phyloP scores from a whole-genome alignment of 768 basidiomycete genomes.

The Leccinum arenicola region DNA sequence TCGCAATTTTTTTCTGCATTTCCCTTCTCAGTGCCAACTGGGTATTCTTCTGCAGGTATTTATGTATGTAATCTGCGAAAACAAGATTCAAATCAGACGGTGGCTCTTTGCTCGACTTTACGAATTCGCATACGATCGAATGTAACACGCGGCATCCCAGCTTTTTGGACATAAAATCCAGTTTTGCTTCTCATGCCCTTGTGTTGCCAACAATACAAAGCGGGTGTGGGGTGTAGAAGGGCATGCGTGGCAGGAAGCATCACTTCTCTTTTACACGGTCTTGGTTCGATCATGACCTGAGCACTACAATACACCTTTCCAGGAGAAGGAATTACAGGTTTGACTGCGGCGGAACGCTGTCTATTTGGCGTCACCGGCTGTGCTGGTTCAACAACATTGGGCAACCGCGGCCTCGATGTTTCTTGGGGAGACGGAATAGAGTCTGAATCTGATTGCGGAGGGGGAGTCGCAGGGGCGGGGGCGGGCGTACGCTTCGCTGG shows the following conservation, averaged over 20 bases:
- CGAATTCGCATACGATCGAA: slow-evolving; percentile 48
- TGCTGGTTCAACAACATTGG: slow-evolving; percentile 13
- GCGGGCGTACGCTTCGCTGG: slow-evolving; percentile 16
- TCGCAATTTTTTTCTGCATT: slow-evolving; percentile 53
- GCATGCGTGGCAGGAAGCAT: slow-evolving; percentile 38
- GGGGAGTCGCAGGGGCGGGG: slow-evolving; percentile 17
- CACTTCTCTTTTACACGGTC: slow-evolving; percentile 58
- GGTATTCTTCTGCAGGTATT: slow-evolving; percentile 59
- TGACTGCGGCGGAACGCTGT: slow-evolving; percentile 21
- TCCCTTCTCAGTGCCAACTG: slow-evolving; percentile 52
- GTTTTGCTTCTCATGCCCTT: slow-evolving; percentile 47
- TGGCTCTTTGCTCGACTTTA: not conserved
- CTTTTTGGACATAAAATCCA: slow-evolving; percentile 57
- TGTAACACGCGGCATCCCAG: slow-evolving; percentile 44
- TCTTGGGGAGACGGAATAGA: slow-evolving; percentile 14
- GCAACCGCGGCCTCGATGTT: slow-evolving; percentile 2
- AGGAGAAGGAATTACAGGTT: slow-evolving; percentile 17
- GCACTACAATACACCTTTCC: slow-evolving; percentile 53
- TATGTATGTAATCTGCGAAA: slow-evolving; percentile 63
- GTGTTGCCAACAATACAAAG: slow-evolving; percentile 65
- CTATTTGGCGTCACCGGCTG: slow-evolving; percentile 13
- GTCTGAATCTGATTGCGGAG: slow-evolving; percentile 36
- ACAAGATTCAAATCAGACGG: slow-evolving; percentile 6
- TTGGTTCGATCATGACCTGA: slow-evolving; percentile 55
- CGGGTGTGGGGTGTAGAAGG: slow-evolving; percentile 27